Evolutionary conservation across 2,329 filamentous ascomycete species (phyloP), one percentile per base, ranked within the genome.

Genomic region (Pestalotiopsis sp.): DNA sequence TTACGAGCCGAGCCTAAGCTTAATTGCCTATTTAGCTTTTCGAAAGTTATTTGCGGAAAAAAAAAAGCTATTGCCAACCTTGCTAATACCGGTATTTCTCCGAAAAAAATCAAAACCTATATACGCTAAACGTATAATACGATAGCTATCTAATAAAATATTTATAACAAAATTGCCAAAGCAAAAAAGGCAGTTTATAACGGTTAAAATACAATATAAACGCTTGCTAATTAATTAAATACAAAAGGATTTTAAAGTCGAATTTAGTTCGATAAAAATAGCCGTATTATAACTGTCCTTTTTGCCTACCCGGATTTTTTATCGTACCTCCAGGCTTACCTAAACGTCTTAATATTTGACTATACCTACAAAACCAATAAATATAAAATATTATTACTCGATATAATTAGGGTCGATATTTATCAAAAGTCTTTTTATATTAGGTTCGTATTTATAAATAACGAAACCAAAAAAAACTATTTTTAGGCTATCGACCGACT

Each of bases 341-440:
- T 68, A 3, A 66, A 73, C 56, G 13, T 73, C 1, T 52, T 74
- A 11, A 14, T 75, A 30, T 30, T 75, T 30, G 69, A 73, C 48
- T 75, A 64, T 58, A 74, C 66, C 7, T 74, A 75, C 48, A 74
- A 75, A 62, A 75, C 68, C 3, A 75, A 74, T 38, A 74, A 72
- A 59, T 70, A 72, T 24, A 44, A 22, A 2, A 75, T 75, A 67
- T 71, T 65, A 4, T 67, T 75, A 13, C 68, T 75, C 26, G 68
- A 74, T 66, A 74, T 75, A 4, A 66, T 74, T 66, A 66, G 67
- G 2, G 66, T 75, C 66, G 59, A 73, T 67, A 64, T 68, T 48
- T 74, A 55, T 48, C 17, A 73, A 39, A 57, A 63, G 1, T 71
- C 69, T 2, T 75, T 74, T 48, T 75, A 55, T 65, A 73, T 75